A percentile compares a stretch with the other conserved stretches of the same genome.
Conservation (phyloP, 257 asterid genomes). For the Cynanchum wilfordii region DNA sequence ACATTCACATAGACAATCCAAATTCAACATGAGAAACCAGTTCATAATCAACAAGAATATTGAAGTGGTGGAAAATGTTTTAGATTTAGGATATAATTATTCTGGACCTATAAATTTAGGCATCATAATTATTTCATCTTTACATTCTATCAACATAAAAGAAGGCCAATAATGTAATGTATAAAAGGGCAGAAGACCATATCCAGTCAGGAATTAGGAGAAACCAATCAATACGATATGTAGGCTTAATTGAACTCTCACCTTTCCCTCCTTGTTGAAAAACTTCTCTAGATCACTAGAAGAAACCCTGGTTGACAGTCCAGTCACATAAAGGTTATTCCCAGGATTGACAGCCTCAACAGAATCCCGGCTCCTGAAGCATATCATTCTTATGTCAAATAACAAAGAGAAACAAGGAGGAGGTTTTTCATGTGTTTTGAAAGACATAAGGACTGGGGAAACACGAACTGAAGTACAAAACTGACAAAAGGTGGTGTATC, state of each 20-base stretch:
- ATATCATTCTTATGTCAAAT: slow-evolving; percentile 5
- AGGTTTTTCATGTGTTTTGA: not conserved
- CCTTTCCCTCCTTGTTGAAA: slow-evolving; percentile 39
- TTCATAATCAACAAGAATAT: not conserved
- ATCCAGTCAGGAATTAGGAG: not conserved
- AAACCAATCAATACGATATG: not conserved
- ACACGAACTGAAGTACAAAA: not conserved
- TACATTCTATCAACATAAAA: not conserved
- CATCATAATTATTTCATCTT: not conserved
- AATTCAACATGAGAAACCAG: not conserved
- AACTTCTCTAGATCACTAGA: slow-evolving; percentile 36
- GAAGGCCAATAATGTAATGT: not conserved
- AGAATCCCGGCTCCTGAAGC: slow-evolving; percentile 28
- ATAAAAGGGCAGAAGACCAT: not conserved
- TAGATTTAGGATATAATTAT: not conserved
- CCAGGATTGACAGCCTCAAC: slow-evolving; percentile 32
- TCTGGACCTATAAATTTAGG: not conserved
- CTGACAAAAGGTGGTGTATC: not conserved
- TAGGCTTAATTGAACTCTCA: not conserved
- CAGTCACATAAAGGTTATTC: slow-evolving; percentile 41
- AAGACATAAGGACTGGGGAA: not conserved
- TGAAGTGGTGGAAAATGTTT: not conserved
- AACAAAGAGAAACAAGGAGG: no score
- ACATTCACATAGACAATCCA: not conserved
- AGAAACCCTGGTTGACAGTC: slow-evolving; percentile 36